phyloP scores from a whole-genome alignment of 257 asterid species.

The Solanum neorickii region DNA sequence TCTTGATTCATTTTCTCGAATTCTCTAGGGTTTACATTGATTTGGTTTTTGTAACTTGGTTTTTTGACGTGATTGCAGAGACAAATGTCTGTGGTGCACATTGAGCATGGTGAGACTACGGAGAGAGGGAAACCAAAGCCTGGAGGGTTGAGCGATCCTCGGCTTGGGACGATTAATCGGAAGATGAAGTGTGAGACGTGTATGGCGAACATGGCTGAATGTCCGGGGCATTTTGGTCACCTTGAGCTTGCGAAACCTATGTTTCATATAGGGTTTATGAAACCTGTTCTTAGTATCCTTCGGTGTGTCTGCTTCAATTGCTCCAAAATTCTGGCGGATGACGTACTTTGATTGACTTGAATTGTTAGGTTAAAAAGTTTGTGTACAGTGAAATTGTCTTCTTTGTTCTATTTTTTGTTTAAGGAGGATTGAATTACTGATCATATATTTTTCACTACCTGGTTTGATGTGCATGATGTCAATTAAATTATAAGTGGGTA shows the following conservation, averaged over 20 bases:
- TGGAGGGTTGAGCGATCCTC: conserved; percentile 72
- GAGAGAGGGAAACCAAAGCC: no score
- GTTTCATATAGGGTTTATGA: conserved; percentile 93
- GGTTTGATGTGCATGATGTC: neutral
- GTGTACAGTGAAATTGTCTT: neutral
- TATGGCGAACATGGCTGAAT: conserved; percentile 97
- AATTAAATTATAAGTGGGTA: neutral
- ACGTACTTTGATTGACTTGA: conserved; percentile 27
- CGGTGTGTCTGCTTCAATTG: conserved; percentile 96
- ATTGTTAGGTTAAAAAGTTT: neutral
- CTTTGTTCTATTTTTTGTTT: neutral
- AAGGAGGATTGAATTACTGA: neutral
- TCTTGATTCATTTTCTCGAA: neutral
- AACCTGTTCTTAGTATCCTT: conserved; percentile 75
- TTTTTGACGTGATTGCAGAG: no score
- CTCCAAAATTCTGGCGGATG: conserved; percentile 87
- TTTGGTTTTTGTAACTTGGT: neutral
- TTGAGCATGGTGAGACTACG: conserved; percentile 93
- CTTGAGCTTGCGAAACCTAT: conserved; percentile 96
- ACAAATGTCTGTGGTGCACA: conserved; percentile 96
- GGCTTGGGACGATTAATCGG: conserved; percentile 89
- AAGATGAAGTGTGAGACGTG: conserved; percentile 96
- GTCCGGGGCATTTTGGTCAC: conserved; percentile 97
- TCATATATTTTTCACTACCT: neutral
- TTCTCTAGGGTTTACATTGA: neutral